Evolutionary conservation across 106 monocot species (phyloP).

Genomic region (Iris macrosiphon): DNA sequence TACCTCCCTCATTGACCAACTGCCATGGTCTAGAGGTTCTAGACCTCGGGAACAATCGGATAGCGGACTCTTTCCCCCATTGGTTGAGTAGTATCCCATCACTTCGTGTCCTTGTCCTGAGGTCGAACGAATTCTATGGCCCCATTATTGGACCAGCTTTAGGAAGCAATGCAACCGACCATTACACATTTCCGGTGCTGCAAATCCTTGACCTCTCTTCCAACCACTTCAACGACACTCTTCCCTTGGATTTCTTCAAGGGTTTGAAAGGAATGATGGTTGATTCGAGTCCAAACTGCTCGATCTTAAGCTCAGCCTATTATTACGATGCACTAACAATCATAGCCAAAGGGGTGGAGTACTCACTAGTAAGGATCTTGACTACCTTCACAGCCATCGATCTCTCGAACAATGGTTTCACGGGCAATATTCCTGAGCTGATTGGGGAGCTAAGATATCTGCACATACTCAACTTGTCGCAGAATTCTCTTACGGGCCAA

Average conservation of each 20-base stretch:
- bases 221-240: constrained; percentile 46
- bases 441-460: constrained; percentile 35
- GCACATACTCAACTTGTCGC: constrained; percentile 46
- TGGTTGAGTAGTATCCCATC: constrained; percentile 35
- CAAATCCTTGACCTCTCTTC: constrained; percentile 60
- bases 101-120: constrained; percentile 40
- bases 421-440: constrained; percentile 36
- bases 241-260: constrained; percentile 18
- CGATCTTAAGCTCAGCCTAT: neutral
- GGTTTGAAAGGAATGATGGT: constrained; percentile 41
- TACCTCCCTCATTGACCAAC: constrained; percentile 39
- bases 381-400: constrained; percentile 40
- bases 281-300: neutral
- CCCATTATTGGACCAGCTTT: neutral
- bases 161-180: neutral
- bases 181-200: constrained; percentile 23
- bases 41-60: constrained; percentile 57
- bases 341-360: constrained; percentile 33
- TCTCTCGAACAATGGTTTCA: constrained; percentile 52
- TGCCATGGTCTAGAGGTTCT: constrained; percentile 39
- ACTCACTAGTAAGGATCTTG: constrained; percentile 25
- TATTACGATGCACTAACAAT: constrained; percentile 37
- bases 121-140: constrained; percentile 47
- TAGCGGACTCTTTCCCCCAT: constrained; percentile 40
- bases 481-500: constrained; percentile 29